These are phyloP conservation scores for Draba incana DNA, from an alignment of 345 rosid species.

Conservation along the genomic window DNA sequence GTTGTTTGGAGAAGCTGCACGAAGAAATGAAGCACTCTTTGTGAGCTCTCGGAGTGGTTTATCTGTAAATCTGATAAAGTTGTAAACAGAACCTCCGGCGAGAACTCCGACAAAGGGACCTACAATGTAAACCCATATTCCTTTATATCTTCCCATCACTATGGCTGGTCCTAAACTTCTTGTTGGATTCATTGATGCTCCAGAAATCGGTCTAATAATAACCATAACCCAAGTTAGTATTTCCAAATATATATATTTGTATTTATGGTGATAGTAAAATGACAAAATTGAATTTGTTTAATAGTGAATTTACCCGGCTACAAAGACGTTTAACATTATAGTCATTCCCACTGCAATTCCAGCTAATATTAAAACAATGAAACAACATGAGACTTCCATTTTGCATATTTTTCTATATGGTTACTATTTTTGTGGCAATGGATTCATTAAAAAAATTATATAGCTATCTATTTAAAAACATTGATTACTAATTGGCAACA, in stretches of 20 bases:
- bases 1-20: constrained; percentile 11
- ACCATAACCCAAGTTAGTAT: background rate
- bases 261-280: background rate
- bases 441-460: too few relatives aligned
- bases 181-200: constrained; percentile 80
- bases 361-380: constrained; percentile 34
- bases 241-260: background rate
- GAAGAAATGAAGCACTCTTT: constrained; percentile 39
- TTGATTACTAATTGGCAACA: too few relatives aligned
- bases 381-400: background rate
- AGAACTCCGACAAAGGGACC: constrained; percentile 62
- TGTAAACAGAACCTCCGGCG: constrained; percentile 61
- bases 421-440: too few relatives aligned
- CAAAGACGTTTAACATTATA: constrained; percentile 55
- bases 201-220: constrained; percentile 55
- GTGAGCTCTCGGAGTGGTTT: constrained; percentile 56
- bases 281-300: too few relatives aligned
- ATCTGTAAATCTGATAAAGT: constrained; percentile 54
- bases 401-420: too few relatives aligned
- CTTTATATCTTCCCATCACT: constrained; percentile 50
- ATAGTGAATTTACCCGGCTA: constrained; percentile 54
- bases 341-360: constrained; percentile 70
- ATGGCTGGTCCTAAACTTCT: constrained; percentile 74
- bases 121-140: constrained; percentile 64
- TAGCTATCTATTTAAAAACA: too few relatives aligned